phyloP scores from a whole-genome alignment of 1,139 yeast species.

The Kurtzmaniella natalensis region DNA sequence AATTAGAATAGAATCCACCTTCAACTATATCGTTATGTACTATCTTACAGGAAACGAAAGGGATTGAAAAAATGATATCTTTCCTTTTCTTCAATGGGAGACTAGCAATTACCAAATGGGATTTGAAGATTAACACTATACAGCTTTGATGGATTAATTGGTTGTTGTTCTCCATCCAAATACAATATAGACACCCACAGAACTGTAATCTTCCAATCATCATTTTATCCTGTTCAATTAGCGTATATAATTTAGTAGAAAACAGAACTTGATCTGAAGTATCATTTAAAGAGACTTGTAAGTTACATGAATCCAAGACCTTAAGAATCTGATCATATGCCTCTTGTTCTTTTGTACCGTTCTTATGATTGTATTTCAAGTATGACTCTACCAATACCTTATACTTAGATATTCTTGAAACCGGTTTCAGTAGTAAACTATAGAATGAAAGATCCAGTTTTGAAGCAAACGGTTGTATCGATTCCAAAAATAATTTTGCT shows the following conservation, averaged over 20 bases:
- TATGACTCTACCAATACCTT: conserved; percentile 44
- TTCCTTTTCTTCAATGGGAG: conserved; percentile 15
- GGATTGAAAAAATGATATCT: conserved; percentile 43
- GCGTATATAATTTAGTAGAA: not conserved
- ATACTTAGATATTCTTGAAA: conserved; percentile 49
- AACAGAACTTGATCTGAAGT: not conserved
- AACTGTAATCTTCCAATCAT: conserved; percentile 37
- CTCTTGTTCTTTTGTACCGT: not conserved
- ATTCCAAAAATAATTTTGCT: conserved; percentile 29
- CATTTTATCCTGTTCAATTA: conserved; percentile 14
- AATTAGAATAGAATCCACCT: conserved; percentile 35
- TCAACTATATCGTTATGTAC: conserved; percentile 17
- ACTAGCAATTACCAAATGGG: conserved; percentile 33
- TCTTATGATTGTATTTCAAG: conserved; percentile 15
- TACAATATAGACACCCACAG: conserved; percentile 34
- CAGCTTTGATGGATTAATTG: conserved; percentile 20
- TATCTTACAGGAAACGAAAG: conserved; percentile 35
- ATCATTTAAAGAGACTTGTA: not conserved
- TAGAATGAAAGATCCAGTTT: conserved; percentile 42
- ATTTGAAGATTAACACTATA: conserved; percentile 47
- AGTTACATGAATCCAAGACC: conserved; percentile 6
- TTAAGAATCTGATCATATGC: not conserved
- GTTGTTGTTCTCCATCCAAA: conserved; percentile 31
- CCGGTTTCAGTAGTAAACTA: conserved; percentile 53
- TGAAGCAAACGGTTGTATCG: conserved; percentile 31